Percentiles rank a stretch among this genome's conserved stretches.
phyloP scores from a whole-genome alignment of 1,284 basidiomycete species.

The Cryptococcus hybrid region DNA sequence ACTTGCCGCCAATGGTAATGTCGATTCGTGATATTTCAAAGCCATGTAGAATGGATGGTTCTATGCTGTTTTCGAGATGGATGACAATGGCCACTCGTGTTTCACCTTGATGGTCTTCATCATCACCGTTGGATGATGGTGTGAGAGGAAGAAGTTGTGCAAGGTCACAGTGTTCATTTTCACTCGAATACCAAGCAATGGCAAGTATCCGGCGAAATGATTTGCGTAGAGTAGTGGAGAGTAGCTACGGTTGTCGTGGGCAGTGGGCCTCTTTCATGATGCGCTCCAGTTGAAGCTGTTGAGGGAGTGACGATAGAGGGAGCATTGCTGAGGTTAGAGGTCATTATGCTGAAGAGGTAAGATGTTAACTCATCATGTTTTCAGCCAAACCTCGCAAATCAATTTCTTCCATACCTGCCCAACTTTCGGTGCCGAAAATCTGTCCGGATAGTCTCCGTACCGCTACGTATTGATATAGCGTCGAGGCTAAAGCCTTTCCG shows the following conservation, averaged over 20 bases:
- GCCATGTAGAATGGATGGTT: conserved; percentile 44
- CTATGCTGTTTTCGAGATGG: conserved; percentile 63
- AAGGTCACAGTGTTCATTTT: conserved; percentile 86
- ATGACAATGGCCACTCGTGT: conserved; percentile 79
- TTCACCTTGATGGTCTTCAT: conserved; percentile 66
- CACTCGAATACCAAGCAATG: conserved; percentile 72
- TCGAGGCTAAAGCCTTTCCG: conserved; percentile 22
- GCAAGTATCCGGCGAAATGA: conserved; percentile 75
- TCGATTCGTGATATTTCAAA: conserved; percentile 71
- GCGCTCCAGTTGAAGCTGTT: conserved; percentile 16
- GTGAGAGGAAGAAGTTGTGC: conserved; percentile 63
- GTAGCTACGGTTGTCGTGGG: conserved; percentile 10
- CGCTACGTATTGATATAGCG: conserved; percentile 21
- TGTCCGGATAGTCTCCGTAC: conserved; percentile 15
- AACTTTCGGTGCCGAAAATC: conserved; percentile 25
- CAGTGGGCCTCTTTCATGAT: conserved; percentile 15
- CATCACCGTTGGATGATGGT: conserved; percentile 14
- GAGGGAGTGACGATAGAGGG: conserved; percentile 14
- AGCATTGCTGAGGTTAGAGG: neutral
- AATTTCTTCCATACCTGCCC: conserved; percentile 66
- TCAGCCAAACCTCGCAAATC: conserved; percentile 64
- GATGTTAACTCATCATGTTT: conserved; percentile 21
- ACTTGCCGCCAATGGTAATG: conserved; percentile 70
- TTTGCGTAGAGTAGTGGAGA: conserved; percentile 65
- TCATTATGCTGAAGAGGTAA: conserved; percentile 6